Evolutionary conservation across 1,284 basidiomycete species (phyloP), one percentile per base, ranked within the genome.

Genomic region (Trichosporon asahii): DNA sequence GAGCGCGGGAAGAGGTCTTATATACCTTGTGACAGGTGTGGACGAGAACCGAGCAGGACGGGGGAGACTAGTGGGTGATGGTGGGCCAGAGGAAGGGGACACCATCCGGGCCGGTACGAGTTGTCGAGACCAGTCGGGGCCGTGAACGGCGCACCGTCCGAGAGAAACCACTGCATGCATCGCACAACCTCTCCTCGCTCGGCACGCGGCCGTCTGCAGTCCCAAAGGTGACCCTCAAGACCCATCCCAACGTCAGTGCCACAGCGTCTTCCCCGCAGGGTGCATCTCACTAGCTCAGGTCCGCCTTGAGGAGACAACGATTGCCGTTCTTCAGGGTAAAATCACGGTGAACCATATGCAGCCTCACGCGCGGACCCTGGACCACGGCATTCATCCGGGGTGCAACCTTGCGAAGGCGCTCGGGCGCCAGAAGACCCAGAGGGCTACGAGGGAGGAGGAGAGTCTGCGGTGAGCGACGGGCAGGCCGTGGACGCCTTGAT

Each of bases 371-470:
- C 29, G 23, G 29, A 61, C 57, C 57, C 57, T 61, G 57, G 18
- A 18, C 27, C 18, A 53, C 57, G 57, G 57, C 57, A 61, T 61
- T 61, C 57, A 61, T 61, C 57, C 29, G 57, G 57, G 23, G 57
- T 44, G 40, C 40, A 44, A 8, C 40, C 40, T 44, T 44, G 40
- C 5, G 40, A 44, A n/a, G 40, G 40, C 40, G 15, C 40, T n/a
- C 8, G 40, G 40, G 40, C 40, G 15, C 40, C 40, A 44, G 40
- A 44, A 12, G 40, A 3, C 3, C n/a, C 35, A 37, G 35, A 37
- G 35, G 35, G 11, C 35, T 12, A 12, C 14, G 35, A 37, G 35
- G 35, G 18, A 3, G 37, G 40, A 40, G 2, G 7, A 40, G 11
- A 40, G 11, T 9, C 6, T 7, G 40, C 40, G 18, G 18, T 5